Conservation (phyloP, 2,329 filamentous ascomycete species). For the Rhynchosporium agropyri region DNA sequence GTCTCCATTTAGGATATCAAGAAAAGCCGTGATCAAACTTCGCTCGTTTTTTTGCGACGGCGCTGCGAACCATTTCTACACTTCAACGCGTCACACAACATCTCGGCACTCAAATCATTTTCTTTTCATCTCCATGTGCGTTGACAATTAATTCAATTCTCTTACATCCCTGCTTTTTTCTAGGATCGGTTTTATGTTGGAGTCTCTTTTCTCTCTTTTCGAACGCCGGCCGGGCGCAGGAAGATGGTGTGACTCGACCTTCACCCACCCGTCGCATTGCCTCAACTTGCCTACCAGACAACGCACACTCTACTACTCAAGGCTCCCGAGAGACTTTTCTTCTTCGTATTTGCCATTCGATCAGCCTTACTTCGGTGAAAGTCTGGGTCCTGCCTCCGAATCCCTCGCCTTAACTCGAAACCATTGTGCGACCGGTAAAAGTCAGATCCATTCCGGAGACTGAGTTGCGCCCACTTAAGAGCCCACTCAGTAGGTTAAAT, state of each 20-base stretch:
- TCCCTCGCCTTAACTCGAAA: slow-evolving; percentile 21
- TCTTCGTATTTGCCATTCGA: neutral
- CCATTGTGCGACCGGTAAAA: slow-evolving; percentile 25
- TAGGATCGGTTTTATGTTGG: neutral
- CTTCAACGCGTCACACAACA: neutral
- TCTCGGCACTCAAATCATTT: neutral
- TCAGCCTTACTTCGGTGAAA: neutral
- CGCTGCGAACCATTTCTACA: slow-evolving; percentile 18
- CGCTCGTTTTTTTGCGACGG: slow-evolving; percentile 28
- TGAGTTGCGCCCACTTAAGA: neutral
- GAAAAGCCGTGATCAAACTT: slow-evolving; percentile 27
- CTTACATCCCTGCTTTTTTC: neutral
- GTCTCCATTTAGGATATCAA: slow-evolving; percentile 12
- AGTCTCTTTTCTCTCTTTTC: neutral
- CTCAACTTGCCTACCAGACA: neutral
- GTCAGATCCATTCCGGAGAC: slow-evolving; percentile 15
- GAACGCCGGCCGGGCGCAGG: slow-evolving; percentile 4
- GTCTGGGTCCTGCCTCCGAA: neutral
- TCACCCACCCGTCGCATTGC: slow-evolving; percentile 3
- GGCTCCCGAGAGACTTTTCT: neutral
- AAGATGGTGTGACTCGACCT: slow-evolving; percentile 13
- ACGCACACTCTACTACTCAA: neutral
- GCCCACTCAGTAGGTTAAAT: neutral
- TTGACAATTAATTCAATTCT: neutral
- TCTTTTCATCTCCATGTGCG: neutral